Evolutionary conservation across 2,329 filamentous ascomycete species (phyloP).

Genomic region (Colletotrichum navitas): DNA sequence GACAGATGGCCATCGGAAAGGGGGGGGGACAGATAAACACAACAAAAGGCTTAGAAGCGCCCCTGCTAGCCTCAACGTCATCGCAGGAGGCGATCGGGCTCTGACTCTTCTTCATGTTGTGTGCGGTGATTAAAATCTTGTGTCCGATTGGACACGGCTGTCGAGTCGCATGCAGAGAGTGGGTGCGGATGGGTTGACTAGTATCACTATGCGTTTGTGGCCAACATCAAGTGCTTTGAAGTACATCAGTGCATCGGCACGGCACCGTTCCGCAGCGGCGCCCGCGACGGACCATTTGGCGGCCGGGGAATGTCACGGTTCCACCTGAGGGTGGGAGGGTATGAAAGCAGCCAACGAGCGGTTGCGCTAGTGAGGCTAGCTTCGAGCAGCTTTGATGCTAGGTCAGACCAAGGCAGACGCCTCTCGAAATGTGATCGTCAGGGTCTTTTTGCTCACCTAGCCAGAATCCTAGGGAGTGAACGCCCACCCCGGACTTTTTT

Average conservation of each 20-base stretch:
- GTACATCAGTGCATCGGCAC: conserved; percentile 25
- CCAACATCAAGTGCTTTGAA: background rate
- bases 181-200: conserved; percentile 3
- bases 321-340: background rate
- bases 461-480: conserved; percentile 9
- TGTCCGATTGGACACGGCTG: conserved; percentile 35
- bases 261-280: conserved; percentile 32
- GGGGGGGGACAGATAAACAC: background rate
- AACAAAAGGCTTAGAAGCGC: conserved; percentile 8
- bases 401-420: conserved; percentile 31
- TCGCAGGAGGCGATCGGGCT: conserved; percentile 18
- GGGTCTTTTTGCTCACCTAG: conserved; percentile 35
- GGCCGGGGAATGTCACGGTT: conserved; percentile 39
- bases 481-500: conserved; percentile 16
- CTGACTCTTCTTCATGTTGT: conserved; percentile 18
- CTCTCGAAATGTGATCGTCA: conserved; percentile 38
- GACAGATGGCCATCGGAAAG: background rate
- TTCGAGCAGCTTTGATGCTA: conserved; percentile 32
- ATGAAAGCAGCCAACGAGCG: conserved; percentile 27
- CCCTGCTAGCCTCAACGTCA: conserved; percentile 29
- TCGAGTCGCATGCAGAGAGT: conserved; percentile 20
- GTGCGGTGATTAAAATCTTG: conserved; percentile 12
- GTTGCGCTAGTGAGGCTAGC: conserved; percentile 35
- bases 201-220: background rate
- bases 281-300: conserved; percentile 32